phyloP scores from a whole-genome alignment of 2,329 filamentous ascomycete genomes.

The Sporothrix mexicana region DNA sequence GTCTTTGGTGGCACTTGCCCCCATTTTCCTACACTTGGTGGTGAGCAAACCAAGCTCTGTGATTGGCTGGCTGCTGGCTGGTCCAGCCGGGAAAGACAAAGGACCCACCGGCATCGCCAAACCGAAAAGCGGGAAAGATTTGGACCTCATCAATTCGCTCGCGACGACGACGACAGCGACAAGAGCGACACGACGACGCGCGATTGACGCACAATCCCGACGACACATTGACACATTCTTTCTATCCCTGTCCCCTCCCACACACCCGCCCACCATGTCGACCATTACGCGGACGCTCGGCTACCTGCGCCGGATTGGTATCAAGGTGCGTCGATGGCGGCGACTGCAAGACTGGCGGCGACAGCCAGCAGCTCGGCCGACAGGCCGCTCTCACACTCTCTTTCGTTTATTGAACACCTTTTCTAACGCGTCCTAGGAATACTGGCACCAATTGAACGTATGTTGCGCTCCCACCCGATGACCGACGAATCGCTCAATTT shows the following conservation, averaged over 20 bases:
- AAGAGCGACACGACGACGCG: neutral
- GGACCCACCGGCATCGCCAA: conserved; percentile 27
- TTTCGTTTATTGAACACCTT: neutral
- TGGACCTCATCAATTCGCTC: conserved; percentile 17
- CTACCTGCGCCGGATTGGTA: conserved; percentile 84
- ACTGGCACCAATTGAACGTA: conserved; percentile 91
- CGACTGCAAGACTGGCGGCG: neutral
- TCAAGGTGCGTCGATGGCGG: conserved; percentile 67
- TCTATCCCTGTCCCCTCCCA: conserved; percentile 35
- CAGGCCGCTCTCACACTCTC: neutral
- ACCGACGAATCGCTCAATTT: too few species aligned
- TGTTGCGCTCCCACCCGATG: conserved; percentile 48
- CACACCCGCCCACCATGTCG: conserved; percentile 71
- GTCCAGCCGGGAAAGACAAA: conserved; percentile 5
- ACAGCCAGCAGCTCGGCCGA: neutral
- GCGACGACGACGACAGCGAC: neutral
- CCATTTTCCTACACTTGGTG: neutral
- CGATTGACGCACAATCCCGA: neutral
- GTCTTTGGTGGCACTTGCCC: neutral
- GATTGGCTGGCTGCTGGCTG: conserved; percentile 33
- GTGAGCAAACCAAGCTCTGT: conserved; percentile 35
- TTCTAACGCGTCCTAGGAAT: conserved; percentile 70
- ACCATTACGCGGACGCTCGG: conserved; percentile 83
- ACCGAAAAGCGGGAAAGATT: conserved; percentile 24
- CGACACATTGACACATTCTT: conserved; percentile 3